Percentiles rank a stretch among this genome's conserved stretches.
Evolutionary conservation across 257 asterid genomes (phyloP).

Genomic region (Plantago elongata): DNA sequence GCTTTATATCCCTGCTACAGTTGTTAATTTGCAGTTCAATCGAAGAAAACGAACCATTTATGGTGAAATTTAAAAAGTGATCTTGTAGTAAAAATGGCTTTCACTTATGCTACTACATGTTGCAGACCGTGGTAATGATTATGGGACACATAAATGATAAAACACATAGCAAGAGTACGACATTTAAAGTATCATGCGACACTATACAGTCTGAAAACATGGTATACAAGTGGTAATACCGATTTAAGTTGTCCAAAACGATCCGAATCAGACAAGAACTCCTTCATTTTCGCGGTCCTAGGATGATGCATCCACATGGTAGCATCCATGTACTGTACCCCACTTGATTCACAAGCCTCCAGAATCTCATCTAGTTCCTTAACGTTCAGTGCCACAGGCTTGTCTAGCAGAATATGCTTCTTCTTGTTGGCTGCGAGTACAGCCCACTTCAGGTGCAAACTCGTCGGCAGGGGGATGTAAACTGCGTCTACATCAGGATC

Average conservation of each 20-base stretch:
- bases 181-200: too few species aligned
- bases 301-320: slow-evolving; percentile 60
- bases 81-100: too few species aligned
- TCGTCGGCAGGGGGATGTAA: slow-evolving; percentile 46
- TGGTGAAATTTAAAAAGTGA: too few species aligned
- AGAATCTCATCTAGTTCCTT: slow-evolving; percentile 37
- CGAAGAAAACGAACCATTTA: too few species aligned
- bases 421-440: slow-evolving; percentile 38
- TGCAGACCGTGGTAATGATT: too few species aligned
- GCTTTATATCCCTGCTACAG: too few species aligned
- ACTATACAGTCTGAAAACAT: too few species aligned
- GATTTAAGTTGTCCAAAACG: slow-evolving; percentile 35
- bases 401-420: slow-evolving; percentile 50
- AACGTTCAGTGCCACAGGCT: slow-evolving; percentile 45
- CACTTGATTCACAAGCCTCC: slow-evolving; percentile 38
- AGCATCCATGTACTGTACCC: slow-evolving; percentile 47
- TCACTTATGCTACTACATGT: too few species aligned
- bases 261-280: slow-evolving; percentile 22
- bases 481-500: slow-evolving; percentile 48
- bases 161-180: too few species aligned
- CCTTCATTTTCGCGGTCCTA: slow-evolving; percentile 39
- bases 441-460: slow-evolving; percentile 46
- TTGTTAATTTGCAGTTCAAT: too few species aligned
- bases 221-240: background rate
- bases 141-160: too few species aligned